Evolutionary conservation across 2,329 filamentous ascomycete genomes (phyloP), one percentile per base, ranked within the genome.

Genomic region (Cercospora zeina): DNA sequence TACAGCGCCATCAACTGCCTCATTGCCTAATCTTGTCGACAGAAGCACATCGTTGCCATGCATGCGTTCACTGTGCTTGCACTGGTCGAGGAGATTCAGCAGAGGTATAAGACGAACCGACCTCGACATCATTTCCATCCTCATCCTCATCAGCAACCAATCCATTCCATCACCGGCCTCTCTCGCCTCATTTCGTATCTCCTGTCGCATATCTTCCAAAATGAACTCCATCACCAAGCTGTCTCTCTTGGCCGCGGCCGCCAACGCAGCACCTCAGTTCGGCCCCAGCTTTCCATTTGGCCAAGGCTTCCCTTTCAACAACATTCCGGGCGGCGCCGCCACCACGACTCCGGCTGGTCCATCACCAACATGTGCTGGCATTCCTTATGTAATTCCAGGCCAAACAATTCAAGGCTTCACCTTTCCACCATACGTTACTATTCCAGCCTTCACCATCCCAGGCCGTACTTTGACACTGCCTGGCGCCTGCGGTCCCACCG

Each of bases 191-290:
- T 59, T 16, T 59, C 47, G 9, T 51, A 39, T 59, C 34, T 37
- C 47, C 42, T 59, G 33, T 33, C 27, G 14, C 16, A 59, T 36
- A 33, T 27, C 34, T 16, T 24, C 9, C 56, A 59, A 39, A 27
- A 59, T 59, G 56, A 34, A 33, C 42, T 50, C 56, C 27, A 39
- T 59, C 45, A 36, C 19, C 45, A 59, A 59, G 45, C 33, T 59
- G 14, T 21, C 56, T n/a, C 19, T 59, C 16, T 10, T 50, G 56
- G 56, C 56, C 9, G 56, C 24, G 42, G 45, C 56, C 42, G 56
- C 34, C 56, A 59, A 51, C 49, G 56, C 56, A 34, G 31, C 47
- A 24, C 56, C 56, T 27, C 56, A 59, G 34, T 59, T 59, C 14
- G 31, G 31, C 27, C n/a, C 56, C 19, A 34, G 19, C 54, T 45